Conservation (phyloP, 768 basidiomycete species). For the Porpolomopsis calyptriformis region DNA sequence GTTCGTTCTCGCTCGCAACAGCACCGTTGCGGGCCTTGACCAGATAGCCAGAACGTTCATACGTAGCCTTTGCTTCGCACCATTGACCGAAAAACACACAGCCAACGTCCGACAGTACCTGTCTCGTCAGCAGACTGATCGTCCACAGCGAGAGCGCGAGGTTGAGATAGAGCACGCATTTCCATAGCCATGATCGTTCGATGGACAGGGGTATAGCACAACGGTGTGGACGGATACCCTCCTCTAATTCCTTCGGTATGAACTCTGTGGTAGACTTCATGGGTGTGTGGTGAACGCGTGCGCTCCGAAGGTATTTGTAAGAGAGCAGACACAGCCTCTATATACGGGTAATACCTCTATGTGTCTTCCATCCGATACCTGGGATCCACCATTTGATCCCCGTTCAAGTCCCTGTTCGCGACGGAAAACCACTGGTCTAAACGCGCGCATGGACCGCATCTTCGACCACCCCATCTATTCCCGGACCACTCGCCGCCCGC, state of each 20-base stretch:
- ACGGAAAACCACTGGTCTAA: constrained; percentile 37
- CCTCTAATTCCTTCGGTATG: neutral
- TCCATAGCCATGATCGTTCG: neutral
- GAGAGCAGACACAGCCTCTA: neutral
- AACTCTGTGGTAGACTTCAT: neutral
- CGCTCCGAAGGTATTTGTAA: neutral
- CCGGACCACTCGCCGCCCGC: neutral
- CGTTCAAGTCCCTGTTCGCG: constrained; percentile 28
- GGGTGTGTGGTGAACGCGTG: neutral
- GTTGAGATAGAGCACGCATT: neutral
- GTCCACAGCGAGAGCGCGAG: neutral
- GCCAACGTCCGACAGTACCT: neutral
- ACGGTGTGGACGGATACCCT: neutral
- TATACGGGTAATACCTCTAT: too few relatives aligned
- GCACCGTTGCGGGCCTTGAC: constrained; percentile 63
- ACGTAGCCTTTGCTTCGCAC: neutral
- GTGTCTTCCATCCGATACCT: too few relatives aligned
- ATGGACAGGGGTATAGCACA: neutral
- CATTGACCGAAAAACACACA: neutral
- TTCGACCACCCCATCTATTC: constrained; percentile 18
- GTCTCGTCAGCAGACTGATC: neutral
- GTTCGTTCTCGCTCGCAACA: constrained; percentile 79
- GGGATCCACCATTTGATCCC: too few relatives aligned
- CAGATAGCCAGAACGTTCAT: constrained; percentile 18
- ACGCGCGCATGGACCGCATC: constrained; percentile 58